Conservation (phyloP, 2,329 filamentous ascomycete species). For the Diaporthe destruens region DNA sequence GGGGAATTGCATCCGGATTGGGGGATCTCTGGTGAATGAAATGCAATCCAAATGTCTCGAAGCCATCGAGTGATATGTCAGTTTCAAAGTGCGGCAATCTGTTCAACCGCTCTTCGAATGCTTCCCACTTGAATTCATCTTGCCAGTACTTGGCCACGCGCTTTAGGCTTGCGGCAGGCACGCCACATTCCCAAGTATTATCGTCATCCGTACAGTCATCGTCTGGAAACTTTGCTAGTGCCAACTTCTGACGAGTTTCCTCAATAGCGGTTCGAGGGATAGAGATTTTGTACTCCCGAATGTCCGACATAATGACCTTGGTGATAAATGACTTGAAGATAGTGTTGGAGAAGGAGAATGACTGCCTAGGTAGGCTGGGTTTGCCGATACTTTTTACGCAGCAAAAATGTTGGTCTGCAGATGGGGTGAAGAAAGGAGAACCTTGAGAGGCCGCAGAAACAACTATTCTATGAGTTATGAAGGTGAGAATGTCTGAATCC, state of each 20-base stretch:
- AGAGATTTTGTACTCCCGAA: slow-evolving; percentile 15
- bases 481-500: no score
- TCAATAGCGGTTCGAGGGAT: neutral
- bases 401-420: no score
- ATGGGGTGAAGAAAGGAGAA: no score
- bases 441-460: no score
- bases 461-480: no score
- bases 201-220: slow-evolving; percentile 61
- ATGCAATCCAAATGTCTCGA: slow-evolving; percentile 71
- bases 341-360: no score
- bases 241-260: slow-evolving; percentile 16
- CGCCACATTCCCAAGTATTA: slow-evolving; percentile 66
- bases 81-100: slow-evolving; percentile 69
- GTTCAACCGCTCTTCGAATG: slow-evolving; percentile 70
- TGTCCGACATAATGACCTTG: slow-evolving; percentile 14
- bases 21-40: slow-evolving; percentile 68
- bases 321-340: neutral
- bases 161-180: slow-evolving; percentile 70
- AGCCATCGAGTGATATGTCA: slow-evolving; percentile 66
- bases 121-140: slow-evolving; percentile 70
- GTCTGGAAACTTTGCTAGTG: slow-evolving; percentile 57
- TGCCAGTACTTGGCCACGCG: slow-evolving; percentile 70
- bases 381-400: no score
- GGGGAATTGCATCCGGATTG: slow-evolving; percentile 52
- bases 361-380: no score